Conservation (phyloP, 805 yeast genomes). For the Blastobotrys robertii region DNA sequence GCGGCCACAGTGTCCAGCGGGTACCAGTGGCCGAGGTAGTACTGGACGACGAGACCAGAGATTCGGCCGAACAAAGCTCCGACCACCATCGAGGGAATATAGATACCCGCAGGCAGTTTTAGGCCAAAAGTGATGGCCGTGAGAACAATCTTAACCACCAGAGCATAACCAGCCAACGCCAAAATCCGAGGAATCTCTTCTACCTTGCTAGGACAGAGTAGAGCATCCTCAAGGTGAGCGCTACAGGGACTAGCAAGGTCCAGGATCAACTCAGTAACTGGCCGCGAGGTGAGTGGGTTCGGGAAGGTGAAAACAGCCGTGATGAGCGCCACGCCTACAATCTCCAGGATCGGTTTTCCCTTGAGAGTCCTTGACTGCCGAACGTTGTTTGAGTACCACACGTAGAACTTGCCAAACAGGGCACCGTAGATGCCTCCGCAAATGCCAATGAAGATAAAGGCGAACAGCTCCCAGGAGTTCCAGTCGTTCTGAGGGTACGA, state of each 20-base stretch:
- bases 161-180: conserved; percentile 31
- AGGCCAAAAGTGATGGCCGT: conserved; percentile 49
- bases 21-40: conserved; percentile 45
- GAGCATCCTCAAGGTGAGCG: conserved; percentile 8
- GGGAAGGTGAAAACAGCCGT: conserved; percentile 41
- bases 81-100: conserved; percentile 54
- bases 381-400: conserved; percentile 35
- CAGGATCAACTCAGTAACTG: conserved; percentile 40
- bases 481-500: conserved; percentile 39
- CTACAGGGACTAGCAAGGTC: conserved; percentile 43
- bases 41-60: conserved; percentile 37
- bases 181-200: conserved; percentile 28
- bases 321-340: conserved; percentile 33
- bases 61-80: conserved; percentile 52
- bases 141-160: conserved; percentile 35
- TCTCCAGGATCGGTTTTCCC: conserved; percentile 36
- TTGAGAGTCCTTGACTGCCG: conserved; percentile 28
- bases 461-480: conserved; percentile 38
- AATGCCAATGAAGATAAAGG: conserved; percentile 39
- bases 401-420: conserved; percentile 35
- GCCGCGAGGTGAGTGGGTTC: conserved; percentile 40
- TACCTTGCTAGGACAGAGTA: conserved; percentile 22
- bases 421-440: conserved; percentile 50
- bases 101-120: conserved; percentile 51
- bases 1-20: conserved; percentile 80